phyloP scores from a whole-genome alignment of 1,139 yeast species.

The Lodderomyces jiufengensis region DNA sequence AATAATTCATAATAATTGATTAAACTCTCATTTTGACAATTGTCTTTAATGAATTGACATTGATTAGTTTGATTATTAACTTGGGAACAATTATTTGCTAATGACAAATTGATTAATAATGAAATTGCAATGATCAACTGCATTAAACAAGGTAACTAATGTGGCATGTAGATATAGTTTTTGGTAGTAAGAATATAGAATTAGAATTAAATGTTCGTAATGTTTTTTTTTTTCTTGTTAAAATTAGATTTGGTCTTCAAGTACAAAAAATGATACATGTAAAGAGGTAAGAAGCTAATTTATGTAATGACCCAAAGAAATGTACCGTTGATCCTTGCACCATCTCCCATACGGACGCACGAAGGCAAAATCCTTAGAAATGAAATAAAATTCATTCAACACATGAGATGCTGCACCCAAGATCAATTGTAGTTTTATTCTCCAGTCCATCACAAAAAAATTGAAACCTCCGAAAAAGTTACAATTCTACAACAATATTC shows the following conservation, averaged over 20 bases:
- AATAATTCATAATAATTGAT: conserved; percentile 39
- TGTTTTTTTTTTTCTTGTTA: too few species aligned
- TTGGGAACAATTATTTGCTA: conserved; percentile 4
- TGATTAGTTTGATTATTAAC: conserved; percentile 17
- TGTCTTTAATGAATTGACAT: conserved; percentile 38
- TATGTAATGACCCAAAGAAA: too few species aligned
- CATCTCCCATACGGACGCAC: conserved; percentile 79
- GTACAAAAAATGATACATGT: too few species aligned
- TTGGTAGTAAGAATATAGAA: too few species aligned
- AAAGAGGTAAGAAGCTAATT: too few species aligned
- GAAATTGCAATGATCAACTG: background rate
- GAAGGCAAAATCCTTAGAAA: conserved; percentile 73
- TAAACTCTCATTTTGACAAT: conserved; percentile 35
- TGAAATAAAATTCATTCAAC: conserved; percentile 36
- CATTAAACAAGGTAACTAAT: background rate
- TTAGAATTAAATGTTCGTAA: too few species aligned
- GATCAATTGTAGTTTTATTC: conserved; percentile 55
- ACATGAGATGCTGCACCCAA: conserved; percentile 81
- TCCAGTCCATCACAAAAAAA: conserved; percentile 55
- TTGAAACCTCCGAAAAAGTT: conserved; percentile 16
- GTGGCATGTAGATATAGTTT: background rate
- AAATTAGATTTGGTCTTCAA: too few species aligned
- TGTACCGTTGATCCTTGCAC: conserved; percentile 78
- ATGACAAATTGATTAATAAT: background rate
- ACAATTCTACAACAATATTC: conserved; percentile 45